Conservation (phyloP, 305 asterid genomes). For the Striga hermonthica region DNA sequence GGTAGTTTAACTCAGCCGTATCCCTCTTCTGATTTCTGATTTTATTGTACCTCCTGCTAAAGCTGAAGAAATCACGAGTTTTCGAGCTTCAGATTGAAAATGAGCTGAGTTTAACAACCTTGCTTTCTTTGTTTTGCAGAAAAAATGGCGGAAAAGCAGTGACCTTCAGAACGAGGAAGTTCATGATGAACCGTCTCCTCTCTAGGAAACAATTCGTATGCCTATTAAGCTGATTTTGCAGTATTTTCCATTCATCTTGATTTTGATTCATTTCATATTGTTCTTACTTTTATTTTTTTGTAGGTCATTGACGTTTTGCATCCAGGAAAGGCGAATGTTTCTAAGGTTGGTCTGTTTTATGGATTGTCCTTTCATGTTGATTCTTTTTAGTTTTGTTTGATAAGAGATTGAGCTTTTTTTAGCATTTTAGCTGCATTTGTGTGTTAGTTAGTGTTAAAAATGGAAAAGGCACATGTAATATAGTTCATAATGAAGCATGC, state of each 20-base stretch:
- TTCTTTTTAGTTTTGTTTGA: too few species aligned
- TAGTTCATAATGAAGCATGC: too few species aligned
- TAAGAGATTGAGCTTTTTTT: too few species aligned
- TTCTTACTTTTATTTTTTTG: conserved; percentile 4
- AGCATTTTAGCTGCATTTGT: too few species aligned
- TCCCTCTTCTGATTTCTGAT: too few species aligned
- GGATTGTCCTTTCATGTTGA: neutral
- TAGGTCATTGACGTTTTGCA: conserved; percentile 61
- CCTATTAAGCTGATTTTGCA: too few species aligned
- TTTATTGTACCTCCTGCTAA: too few species aligned
- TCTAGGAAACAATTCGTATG: conserved; percentile 67
- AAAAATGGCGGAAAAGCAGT: conserved; percentile 64
- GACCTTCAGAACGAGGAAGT: conserved; percentile 63
- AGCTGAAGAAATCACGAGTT: too few species aligned
- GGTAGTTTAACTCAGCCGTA: too few species aligned
- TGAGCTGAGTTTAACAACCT: neutral
- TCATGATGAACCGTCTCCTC: conserved; percentile 67
- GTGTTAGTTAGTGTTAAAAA: too few species aligned
- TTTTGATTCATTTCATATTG: neutral
- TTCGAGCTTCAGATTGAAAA: conserved; percentile 1
- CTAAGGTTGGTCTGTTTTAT: conserved; percentile 54
- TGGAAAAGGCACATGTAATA: too few species aligned
- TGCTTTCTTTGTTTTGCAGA: neutral
- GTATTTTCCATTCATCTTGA: too few species aligned
- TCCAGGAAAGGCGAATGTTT: conserved; percentile 68